Conservation (phyloP, 169 alveolate genomes). For the Cryptosporidium xiaoi region DNA sequence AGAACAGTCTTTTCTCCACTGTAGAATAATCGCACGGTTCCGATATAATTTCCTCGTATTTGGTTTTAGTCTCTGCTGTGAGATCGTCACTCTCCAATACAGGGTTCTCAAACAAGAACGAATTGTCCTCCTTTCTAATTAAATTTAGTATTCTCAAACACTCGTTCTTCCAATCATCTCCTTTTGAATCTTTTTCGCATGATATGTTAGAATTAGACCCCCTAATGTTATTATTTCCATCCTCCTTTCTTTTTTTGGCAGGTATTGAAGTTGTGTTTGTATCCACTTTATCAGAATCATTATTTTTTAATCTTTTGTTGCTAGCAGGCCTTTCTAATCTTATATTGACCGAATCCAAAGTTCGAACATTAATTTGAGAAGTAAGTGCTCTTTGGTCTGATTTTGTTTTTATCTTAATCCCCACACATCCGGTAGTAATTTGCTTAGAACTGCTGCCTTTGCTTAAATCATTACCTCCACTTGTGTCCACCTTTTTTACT, state of each 20-base stretch:
- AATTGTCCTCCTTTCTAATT: conserved; percentile 54
- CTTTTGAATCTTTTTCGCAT: too few species aligned
- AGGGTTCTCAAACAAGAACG: conserved; percentile 64
- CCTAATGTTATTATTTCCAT: neutral
- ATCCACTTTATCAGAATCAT: neutral
- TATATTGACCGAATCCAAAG: neutral
- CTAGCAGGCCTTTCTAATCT: neutral
- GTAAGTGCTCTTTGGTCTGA: neutral
- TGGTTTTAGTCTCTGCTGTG: conserved; percentile 39
- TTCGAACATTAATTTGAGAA: neutral
- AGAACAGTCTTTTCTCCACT: conserved; percentile 18
- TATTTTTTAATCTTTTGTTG: conserved; percentile 6
- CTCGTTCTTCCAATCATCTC: conserved; percentile 46
- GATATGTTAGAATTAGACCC: neutral
- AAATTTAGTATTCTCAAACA: conserved; percentile 45
- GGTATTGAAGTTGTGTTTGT: conserved; percentile 7
- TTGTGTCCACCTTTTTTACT: conserved; percentile 3
- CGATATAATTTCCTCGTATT: conserved; percentile 38
- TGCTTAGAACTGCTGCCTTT: neutral
- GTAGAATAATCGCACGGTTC: conserved; percentile 47
- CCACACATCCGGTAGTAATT: neutral
- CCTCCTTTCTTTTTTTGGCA: conserved; percentile 24
- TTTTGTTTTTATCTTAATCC: neutral
- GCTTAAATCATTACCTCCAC: neutral
- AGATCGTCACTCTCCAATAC: conserved; percentile 70